Base-by-base conservation (phyloP, 305 asterid species). In the Rubia tinctorum region DNA sequence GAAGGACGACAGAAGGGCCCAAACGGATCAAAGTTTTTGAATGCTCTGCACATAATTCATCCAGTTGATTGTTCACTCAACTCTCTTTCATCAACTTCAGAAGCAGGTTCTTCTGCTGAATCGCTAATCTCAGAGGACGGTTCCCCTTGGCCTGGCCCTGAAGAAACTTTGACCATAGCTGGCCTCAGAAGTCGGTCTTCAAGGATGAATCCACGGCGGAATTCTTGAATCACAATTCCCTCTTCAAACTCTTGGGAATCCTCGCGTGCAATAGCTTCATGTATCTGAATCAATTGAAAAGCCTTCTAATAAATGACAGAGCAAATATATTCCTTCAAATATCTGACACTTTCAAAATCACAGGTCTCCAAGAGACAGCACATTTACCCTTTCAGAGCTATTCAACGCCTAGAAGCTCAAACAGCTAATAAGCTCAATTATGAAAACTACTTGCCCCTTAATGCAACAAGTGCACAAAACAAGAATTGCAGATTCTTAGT, bases 121-220 rank as follows among this genome's bases (percentile, higher is more conserved):
- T 71, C 81, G 43, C 66, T 79, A 0, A 80, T 8, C 62, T 58
- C 76, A 40, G 86, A 45, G 22, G 82, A 80, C 12, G 84, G 80
- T 71, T 80, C 83, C 80, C 70, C 83, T 82, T 78, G 82, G 56
- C 93, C 97, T 1, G 93, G 90, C 45, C 99, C 98, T 0, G 95
- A 82, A 25, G 99, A 94, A 69, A 92, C 97, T 88, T 90, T 92
- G 65, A 94, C 98, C 91, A 79, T 87, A 60, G 99, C 97, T 51
- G 98, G 93, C 70, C 99, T 86, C 66, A 94, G 22, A 45, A 94
- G 80, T 25, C 90, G 95, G 18, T 87, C 93, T 66, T 93, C 95
- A 9, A 94, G 88, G 67, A 74, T 66, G 74, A 94, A 94, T 6
- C 99, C 99, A 23, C 97, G 80, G 2, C 95, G 89, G 6, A 92